These are phyloP conservation scores for Sisymbrium altissimum DNA, from an alignment of 345 rosid genomes.

Conservation along the genomic window DNA sequence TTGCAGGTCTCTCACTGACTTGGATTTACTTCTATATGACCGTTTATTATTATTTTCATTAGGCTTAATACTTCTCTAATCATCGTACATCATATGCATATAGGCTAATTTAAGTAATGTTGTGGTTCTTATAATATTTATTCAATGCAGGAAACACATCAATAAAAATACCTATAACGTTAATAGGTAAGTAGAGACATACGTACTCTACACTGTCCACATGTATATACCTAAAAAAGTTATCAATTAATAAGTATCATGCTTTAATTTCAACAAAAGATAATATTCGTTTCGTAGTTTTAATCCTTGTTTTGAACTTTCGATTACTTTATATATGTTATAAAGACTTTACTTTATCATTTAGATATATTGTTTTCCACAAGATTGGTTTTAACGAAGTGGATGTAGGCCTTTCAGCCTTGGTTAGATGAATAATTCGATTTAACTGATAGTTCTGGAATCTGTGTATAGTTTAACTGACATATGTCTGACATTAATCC, in stretches of 20 bases:
- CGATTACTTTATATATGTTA: background rate
- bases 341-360: too few species aligned
- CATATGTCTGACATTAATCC: background rate
- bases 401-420: background rate
- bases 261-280: background rate
- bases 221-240: background rate
- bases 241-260: background rate
- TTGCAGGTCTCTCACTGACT: constrained; percentile 38
- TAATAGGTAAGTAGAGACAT: background rate
- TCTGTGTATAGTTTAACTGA: background rate
- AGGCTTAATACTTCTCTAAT: background rate
- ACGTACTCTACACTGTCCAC: background rate
- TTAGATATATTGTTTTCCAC: background rate
- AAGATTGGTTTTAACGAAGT: background rate
- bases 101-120: background rate
- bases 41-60: constrained; percentile 9
- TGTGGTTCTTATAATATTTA: background rate
- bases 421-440: background rate
- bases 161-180: background rate
- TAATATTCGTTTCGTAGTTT: background rate
- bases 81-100: constrained; percentile 22
- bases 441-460: background rate
- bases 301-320: background rate
- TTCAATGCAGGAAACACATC: background rate
- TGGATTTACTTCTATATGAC: constrained; percentile 44